phyloP scores from a whole-genome alignment of 805 yeast species.

The Starmerella floris region DNA sequence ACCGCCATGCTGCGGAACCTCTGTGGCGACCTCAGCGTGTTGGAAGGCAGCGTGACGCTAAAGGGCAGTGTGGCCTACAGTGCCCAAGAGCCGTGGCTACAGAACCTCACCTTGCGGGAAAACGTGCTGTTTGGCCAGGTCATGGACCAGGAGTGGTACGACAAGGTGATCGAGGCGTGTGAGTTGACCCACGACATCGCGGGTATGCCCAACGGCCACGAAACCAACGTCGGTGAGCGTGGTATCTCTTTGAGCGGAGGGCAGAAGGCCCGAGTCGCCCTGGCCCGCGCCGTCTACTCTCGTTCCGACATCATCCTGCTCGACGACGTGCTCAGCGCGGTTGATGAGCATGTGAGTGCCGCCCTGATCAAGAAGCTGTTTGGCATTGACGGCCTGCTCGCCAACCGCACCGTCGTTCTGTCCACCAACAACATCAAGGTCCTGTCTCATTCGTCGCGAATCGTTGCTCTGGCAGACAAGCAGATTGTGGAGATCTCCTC shows the following conservation, averaged over 20 bases:
- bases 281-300: constrained; percentile 92
- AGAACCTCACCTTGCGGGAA: constrained; percentile 79
- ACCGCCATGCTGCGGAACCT: constrained; percentile 63
- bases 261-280: constrained; percentile 86
- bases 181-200: constrained; percentile 68
- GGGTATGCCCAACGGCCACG: constrained; percentile 76
- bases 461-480: constrained; percentile 46
- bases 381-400: constrained; percentile 62
- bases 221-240: constrained; percentile 89
- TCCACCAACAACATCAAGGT: constrained; percentile 76
- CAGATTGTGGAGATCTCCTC: constrained; percentile 42
- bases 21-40: constrained; percentile 61
- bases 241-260: constrained; percentile 96
- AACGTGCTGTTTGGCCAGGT: constrained; percentile 82
- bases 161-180: constrained; percentile 72
- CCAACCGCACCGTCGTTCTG: constrained; percentile 54
- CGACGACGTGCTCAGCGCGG: constrained; percentile 92
- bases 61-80: constrained; percentile 71
- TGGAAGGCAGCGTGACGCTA: constrained; percentile 51
- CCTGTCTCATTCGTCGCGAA: constrained; percentile 53
- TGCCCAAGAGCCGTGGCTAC: constrained; percentile 83
- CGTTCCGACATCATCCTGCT: constrained; percentile 82
- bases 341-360: constrained; percentile 91
- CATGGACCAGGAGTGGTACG: constrained; percentile 69
- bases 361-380: constrained; percentile 64